phyloP scores from a whole-genome alignment of 192 early-diverging fungal genomes.

The Coemansia sp. region DNA sequence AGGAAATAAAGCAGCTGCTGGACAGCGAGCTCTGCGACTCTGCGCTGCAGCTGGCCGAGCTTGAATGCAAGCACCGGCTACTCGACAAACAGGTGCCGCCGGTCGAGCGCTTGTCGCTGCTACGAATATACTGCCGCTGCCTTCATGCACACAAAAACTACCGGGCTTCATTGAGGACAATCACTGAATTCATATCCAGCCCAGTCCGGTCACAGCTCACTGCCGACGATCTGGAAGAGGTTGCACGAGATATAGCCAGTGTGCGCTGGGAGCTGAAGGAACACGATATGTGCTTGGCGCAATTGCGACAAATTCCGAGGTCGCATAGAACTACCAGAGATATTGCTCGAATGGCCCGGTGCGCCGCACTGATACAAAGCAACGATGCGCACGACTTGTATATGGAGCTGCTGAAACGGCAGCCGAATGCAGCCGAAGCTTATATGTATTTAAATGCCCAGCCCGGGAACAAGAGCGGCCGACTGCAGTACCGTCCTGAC shows the following conservation, averaged over 20 bases:
- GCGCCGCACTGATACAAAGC: conserved; percentile 27
- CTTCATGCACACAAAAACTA: conserved; percentile 24
- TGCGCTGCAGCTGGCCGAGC: conserved; percentile 41
- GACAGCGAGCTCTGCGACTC: conserved; percentile 41
- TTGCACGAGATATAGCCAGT: conserved; percentile 39
- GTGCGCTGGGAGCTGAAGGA: conserved; percentile 39
- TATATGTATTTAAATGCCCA: conserved; percentile 7
- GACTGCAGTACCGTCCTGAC: conserved; percentile 5
- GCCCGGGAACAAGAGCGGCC: background rate
- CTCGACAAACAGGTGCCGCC: conserved; percentile 3
- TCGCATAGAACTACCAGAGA: conserved; percentile 24
- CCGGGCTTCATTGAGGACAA: conserved; percentile 17
- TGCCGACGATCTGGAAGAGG: conserved; percentile 21
- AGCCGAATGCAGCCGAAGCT: conserved; percentile 42
- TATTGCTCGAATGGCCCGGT: conserved; percentile 36
- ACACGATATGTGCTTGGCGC: conserved; percentile 44
- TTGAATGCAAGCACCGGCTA: conserved; percentile 31
- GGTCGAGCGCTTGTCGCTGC: conserved; percentile 23
- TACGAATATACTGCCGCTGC: conserved; percentile 13
- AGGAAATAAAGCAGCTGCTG: conserved; percentile 39
- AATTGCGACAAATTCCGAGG: conserved; percentile 46
- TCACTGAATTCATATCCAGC: conserved; percentile 32
- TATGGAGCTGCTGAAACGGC: conserved; percentile 21
- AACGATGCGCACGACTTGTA: conserved; percentile 27
- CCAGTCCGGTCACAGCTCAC: conserved; percentile 20